phyloP scores from a whole-genome alignment of 495 filamentous ascomycete species.

The Darksidea phi region DNA sequence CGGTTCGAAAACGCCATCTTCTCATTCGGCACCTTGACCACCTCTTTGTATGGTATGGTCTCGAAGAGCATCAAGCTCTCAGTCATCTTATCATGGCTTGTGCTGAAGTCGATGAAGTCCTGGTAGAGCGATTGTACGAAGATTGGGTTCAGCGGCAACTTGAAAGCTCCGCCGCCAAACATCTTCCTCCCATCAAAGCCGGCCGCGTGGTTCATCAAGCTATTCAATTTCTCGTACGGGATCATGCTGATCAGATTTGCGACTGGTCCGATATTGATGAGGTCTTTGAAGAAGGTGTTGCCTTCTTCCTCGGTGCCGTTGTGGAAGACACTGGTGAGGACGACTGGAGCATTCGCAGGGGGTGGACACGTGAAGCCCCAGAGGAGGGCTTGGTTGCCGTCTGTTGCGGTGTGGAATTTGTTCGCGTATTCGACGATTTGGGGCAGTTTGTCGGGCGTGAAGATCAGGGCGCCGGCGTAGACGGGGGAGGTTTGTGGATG shows the following conservation, averaged over 20 bases:
- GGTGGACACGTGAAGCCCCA: slow-evolving; percentile 47
- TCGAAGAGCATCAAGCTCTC: slow-evolving; percentile 37
- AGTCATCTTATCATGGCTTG: slow-evolving; percentile 18
- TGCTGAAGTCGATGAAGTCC: slow-evolving; percentile 31
- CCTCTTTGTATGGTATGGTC: slow-evolving; percentile 25
- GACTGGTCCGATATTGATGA: slow-evolving; percentile 33
- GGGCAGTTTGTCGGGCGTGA: slow-evolving; percentile 46
- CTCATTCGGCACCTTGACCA: slow-evolving; percentile 20
- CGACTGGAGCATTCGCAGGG: slow-evolving; percentile 43
- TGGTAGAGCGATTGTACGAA: slow-evolving; percentile 28
- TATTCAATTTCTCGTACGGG: slow-evolving; percentile 34
- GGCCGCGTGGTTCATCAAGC: slow-evolving; percentile 15
- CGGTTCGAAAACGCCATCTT: slow-evolving; percentile 34
- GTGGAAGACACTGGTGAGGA: slow-evolving; percentile 51
- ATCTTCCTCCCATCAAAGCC: slow-evolving; percentile 36
- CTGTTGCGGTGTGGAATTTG: slow-evolving; percentile 31
- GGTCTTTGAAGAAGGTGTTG: slow-evolving; percentile 42
- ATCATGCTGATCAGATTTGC: slow-evolving; percentile 31
- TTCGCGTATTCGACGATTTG: slow-evolving; percentile 48
- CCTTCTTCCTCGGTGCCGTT: slow-evolving; percentile 52
- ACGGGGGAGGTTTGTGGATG: slow-evolving; percentile 47
- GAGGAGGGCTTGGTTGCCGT: slow-evolving; percentile 40
- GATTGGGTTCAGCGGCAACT: slow-evolving; percentile 30
- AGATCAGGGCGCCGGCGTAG: slow-evolving; percentile 51
- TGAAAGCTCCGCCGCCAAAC: slow-evolving; percentile 37